These are phyloP conservation scores for Solanum chacoense DNA, from an alignment of 305 asterid species.

Conservation along the genomic window DNA sequence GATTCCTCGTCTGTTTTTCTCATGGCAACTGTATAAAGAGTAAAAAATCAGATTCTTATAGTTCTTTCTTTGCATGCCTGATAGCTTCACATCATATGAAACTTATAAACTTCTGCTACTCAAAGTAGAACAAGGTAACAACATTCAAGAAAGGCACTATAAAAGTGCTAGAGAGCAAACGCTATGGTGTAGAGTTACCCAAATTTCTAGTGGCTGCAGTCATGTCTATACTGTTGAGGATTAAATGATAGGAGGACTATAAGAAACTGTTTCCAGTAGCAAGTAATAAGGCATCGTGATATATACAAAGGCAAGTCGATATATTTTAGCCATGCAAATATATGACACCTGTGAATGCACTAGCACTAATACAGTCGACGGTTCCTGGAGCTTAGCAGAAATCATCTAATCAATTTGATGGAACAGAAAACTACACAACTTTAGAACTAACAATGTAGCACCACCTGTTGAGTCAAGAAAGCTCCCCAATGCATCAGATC, in stretches of 20 bases:
- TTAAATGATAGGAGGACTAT: background rate
- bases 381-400: background rate
- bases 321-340: background rate
- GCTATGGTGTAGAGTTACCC: background rate
- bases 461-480: background rate
- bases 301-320: background rate
- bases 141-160: background rate
- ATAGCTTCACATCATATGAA: background rate
- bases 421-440: background rate
- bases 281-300: background rate
- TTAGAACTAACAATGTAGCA: background rate
- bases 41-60: background rate
- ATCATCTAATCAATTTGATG: background rate
- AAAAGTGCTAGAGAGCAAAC: background rate
- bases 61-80: background rate
- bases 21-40: background rate
- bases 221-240: background rate
- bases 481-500: background rate
- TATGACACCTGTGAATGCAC: background rate
- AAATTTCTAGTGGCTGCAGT: background rate
- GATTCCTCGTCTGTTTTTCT: conserved; percentile 59
- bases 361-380: background rate
- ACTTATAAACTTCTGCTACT: background rate
- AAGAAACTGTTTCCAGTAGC: background rate
- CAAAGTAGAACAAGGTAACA: background rate